A percentile compares a stretch with the other conserved stretches of the same genome.
Evolutionary conservation across 2,329 filamentous ascomycete species (phyloP).

Genomic region (Setomelanomma holmii): DNA sequence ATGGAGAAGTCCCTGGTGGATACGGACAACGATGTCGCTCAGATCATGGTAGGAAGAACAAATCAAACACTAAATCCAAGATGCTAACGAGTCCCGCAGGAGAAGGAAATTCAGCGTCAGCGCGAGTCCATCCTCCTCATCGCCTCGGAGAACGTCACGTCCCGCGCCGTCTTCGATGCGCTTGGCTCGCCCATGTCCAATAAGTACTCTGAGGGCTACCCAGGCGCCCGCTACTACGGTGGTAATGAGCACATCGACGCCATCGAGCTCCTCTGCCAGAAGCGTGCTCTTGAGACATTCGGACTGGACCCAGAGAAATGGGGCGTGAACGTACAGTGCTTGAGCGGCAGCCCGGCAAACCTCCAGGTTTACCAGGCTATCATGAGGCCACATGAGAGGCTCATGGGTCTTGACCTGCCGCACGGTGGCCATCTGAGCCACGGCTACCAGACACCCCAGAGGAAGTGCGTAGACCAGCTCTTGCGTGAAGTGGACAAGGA

Average conservation of each 20-base stretch:
- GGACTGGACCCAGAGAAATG: constrained; percentile 83
- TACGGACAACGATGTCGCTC: constrained; percentile 89
- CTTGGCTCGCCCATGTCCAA: constrained; percentile 70
- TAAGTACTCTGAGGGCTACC: constrained; percentile 99
- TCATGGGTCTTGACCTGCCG: constrained; percentile 96
- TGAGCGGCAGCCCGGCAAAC: constrained; percentile 94
- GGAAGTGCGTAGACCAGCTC: constrained; percentile 68
- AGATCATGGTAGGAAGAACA: constrained; percentile 84
- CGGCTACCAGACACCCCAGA: constrained; percentile 94
- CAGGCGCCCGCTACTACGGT: constrained; percentile 93
- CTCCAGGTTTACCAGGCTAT: constrained; percentile 98
- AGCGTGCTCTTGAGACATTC: constrained; percentile 87
- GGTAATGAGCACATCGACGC: constrained; percentile 96
- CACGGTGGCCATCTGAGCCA: constrained; percentile 95
- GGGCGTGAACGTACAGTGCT: constrained; percentile 91
- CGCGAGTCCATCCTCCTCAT: constrained; percentile 86
- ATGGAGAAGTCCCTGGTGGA: constrained; percentile 94
- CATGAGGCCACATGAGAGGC: constrained; percentile 91
- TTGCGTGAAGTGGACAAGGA: neutral
- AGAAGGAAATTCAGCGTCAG: constrained; percentile 94
- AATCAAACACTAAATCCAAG: neutral
- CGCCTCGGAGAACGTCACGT: constrained; percentile 51
- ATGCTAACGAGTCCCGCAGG: constrained; percentile 58
- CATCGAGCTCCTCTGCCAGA: constrained; percentile 87
- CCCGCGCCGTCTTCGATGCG: constrained; percentile 50